Percentiles rank a stretch among this genome's conserved stretches.
Conservation (phyloP, 2,329 filamentous ascomycete genomes). For the Cordyceps pruinosa region DNA sequence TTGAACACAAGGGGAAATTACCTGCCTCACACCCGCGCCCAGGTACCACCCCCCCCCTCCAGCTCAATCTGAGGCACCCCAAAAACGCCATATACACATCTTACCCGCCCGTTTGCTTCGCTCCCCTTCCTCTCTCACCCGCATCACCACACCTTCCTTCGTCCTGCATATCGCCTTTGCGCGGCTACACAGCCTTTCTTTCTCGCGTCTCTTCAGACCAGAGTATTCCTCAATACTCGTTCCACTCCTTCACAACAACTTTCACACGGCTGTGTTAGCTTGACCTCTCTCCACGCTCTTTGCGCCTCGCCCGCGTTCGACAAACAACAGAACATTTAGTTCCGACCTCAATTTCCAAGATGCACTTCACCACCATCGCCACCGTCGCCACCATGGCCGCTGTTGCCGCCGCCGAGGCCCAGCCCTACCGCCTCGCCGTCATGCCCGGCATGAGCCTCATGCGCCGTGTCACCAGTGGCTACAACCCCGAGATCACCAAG, state of each 20-base stretch:
- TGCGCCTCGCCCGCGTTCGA: neutral
- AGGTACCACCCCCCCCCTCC: neutral
- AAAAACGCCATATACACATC: slow-evolving; percentile 9
- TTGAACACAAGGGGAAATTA: slow-evolving; percentile 5
- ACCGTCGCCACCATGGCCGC: slow-evolving; percentile 29
- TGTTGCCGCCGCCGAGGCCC: slow-evolving; percentile 23
- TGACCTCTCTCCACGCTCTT: neutral
- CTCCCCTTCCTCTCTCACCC: neutral
- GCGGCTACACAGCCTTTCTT: slow-evolving; percentile 12
- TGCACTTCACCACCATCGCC: slow-evolving; percentile 29
- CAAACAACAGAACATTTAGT: slow-evolving; percentile 5
- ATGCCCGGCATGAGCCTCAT: slow-evolving; percentile 35
- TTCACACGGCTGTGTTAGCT: slow-evolving; percentile 1
- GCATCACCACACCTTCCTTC: slow-evolving; percentile 8
- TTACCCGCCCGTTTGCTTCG: slow-evolving; percentile 7
- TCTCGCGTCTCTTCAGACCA: slow-evolving; percentile 15
- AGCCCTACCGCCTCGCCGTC: slow-evolving; percentile 32
- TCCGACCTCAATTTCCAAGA: slow-evolving; percentile 18
- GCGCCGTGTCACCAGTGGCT: slow-evolving; percentile 40
- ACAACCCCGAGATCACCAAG: slow-evolving; percentile 40
- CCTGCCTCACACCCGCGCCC: slow-evolving; percentile 9
- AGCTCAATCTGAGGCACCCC: neutral
- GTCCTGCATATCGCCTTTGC: slow-evolving; percentile 10
- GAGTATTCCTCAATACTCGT: slow-evolving; percentile 24
- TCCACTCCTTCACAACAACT: slow-evolving; percentile 18